Conservation (phyloP, 768 basidiomycete species). For the Phanerodontia chrysosporium region DNA sequence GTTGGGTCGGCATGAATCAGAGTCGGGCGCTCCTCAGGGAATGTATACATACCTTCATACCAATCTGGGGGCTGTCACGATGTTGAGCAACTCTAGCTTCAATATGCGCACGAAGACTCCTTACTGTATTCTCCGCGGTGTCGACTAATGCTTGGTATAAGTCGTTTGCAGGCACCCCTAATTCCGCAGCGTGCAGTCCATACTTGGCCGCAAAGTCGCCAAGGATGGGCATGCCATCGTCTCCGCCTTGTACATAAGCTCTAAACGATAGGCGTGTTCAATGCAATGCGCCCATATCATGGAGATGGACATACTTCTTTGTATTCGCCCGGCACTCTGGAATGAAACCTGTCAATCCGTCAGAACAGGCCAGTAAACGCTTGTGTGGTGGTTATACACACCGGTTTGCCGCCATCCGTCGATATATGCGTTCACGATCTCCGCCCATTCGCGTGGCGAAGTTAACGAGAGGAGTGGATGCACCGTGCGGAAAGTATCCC, state of each 20-base stretch:
- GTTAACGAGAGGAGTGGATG: constrained; percentile 45
- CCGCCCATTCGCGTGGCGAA: constrained; percentile 42
- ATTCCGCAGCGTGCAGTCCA: constrained; percentile 28
- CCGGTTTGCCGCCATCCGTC: constrained; percentile 49
- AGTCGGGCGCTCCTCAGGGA: neutral
- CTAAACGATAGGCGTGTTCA: too few relatives aligned
- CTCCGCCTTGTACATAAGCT: constrained; percentile 49
- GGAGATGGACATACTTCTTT: constrained; percentile 43
- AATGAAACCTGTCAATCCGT: constrained; percentile 34
- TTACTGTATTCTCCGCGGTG: constrained; percentile 48
- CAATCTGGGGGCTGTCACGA: constrained; percentile 45
- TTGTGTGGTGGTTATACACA: constrained; percentile 8
- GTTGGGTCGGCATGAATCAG: neutral
- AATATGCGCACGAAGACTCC: constrained; percentile 6
- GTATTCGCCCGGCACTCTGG: constrained; percentile 50
- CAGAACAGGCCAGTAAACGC: neutral
- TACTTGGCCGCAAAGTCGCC: constrained; percentile 51
- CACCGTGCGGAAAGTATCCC: constrained; percentile 52
- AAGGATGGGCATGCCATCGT: constrained; percentile 48
- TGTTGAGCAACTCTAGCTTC: neutral
- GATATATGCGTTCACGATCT: constrained; percentile 44
- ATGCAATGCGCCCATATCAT: too few relatives aligned
- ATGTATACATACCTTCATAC: constrained; percentile 38
- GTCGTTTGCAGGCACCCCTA: constrained; percentile 43
- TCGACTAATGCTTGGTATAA: constrained; percentile 47